Evolutionary conservation across 441 rosid genomes (phyloP).

Genomic region (Syzygium syzygioides): DNA sequence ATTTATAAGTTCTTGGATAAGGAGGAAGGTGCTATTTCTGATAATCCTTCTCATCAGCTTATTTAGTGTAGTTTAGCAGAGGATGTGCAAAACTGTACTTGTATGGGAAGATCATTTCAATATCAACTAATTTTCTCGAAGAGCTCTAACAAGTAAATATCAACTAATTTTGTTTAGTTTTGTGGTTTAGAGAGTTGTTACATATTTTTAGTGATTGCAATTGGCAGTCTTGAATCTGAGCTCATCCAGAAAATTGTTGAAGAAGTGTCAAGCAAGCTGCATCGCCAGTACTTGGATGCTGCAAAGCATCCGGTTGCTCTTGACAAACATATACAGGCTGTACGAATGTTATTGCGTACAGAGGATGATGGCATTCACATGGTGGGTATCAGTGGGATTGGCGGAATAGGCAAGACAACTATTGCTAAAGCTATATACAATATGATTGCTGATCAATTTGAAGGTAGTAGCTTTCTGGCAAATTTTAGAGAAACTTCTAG

Average conservation of each 20-base stretch:
- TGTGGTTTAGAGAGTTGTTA: no score
- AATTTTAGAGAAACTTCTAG: constrained; percentile 1
- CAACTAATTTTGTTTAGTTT: no score
- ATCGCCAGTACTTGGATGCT: no score
- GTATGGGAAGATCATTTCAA: no score
- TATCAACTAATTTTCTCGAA: rapidly evolving
- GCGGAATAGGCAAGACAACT: constrained; percentile 6
- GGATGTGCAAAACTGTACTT: background rate
- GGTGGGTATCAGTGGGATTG: background rate
- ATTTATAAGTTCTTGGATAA: background rate
- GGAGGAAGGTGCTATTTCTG: background rate
- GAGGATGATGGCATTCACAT: background rate
- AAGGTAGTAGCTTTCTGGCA: constrained; percentile 7
- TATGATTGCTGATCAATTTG: background rate
- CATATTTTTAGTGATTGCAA: no score
- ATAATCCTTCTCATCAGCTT: background rate
- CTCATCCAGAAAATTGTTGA: no score
- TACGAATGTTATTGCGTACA: background rate
- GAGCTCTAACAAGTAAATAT: background rate
- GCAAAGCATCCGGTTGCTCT: background rate
- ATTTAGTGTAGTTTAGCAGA: background rate
- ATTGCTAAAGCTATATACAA: constrained; percentile 3
- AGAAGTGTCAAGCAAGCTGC: no score
- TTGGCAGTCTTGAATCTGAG: background rate
- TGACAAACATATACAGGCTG: background rate